Conservation (phyloP, 108 stramenopile genomes). For the Thalassiosira profunda region DNA sequence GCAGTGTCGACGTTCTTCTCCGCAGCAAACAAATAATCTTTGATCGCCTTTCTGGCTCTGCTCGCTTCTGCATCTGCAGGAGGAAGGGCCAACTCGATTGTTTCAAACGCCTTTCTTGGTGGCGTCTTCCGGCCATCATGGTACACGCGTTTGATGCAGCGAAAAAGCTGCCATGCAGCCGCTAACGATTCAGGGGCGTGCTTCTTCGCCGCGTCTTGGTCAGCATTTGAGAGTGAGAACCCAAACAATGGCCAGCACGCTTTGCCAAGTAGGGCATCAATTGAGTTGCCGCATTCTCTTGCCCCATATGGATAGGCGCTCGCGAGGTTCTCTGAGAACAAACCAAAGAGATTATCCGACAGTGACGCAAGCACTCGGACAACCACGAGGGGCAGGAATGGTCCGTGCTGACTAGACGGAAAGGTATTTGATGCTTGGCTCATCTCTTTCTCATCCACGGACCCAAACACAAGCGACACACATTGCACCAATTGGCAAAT, state of each 20-base stretch:
- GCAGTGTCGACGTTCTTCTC: constrained; percentile 24
- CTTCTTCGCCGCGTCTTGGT: constrained; percentile 4
- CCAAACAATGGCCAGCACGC: constrained; percentile 72
- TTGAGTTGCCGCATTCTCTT: constrained; percentile 46
- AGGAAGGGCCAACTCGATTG: constrained; percentile 67
- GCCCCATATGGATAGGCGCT: constrained; percentile 67
- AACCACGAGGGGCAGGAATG: constrained; percentile 68
- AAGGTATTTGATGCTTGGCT: constrained; percentile 13
- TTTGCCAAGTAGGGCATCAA: constrained; percentile 72
- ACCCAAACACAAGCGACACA: constrained; percentile 55
- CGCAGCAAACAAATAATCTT: constrained; percentile 59
- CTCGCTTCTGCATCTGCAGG: constrained; percentile 44
- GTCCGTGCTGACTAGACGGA: constrained; percentile 46
- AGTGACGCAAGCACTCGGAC: constrained; percentile 66
- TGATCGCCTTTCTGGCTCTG: constrained; percentile 53
- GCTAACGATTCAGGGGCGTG: constrained; percentile 62
- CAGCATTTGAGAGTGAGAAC: constrained; percentile 52
- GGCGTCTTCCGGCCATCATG: constrained; percentile 56
- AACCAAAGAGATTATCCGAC: constrained; percentile 62
- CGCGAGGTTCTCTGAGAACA: constrained; percentile 66
- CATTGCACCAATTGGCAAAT: constrained; percentile 76
- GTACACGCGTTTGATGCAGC: constrained; percentile 79
- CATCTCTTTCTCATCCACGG: constrained; percentile 52
- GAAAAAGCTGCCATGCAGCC: constrained; percentile 77
- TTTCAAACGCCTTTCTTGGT: constrained; percentile 73